Evolutionary conservation across 2,329 filamentous ascomycete genomes (phyloP), one percentile per base, ranked within the genome.

Genomic region (Fusarium piperis): DNA sequence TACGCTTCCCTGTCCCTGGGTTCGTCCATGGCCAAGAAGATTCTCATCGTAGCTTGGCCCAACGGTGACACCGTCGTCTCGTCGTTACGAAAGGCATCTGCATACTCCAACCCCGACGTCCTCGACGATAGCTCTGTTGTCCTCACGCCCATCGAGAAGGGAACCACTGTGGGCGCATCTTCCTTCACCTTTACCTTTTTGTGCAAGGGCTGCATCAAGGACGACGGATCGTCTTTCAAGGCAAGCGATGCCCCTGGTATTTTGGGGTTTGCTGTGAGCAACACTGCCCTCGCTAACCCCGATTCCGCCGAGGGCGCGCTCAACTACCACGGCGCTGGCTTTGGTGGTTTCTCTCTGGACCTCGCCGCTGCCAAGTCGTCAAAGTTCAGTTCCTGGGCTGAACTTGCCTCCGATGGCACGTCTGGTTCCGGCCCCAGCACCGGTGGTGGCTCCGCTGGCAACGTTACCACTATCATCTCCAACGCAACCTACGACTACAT

Each of bases 161-260:
- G 86, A 15, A 86, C 87, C 15, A 85, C 81, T 28, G 82, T 92
- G 63, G 91, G 87, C 73, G 83, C 84, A 16, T 89, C 87, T 28
- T 82, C 87, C 70, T 93, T 88, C 78, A 87, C 87, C 51, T 77
- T 92, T 53, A 85, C 92, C n/a, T 93, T 91, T 81, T 85, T 89
- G 52, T 93, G 91, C 79, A 79, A 90, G 71, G 84, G 85, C 71
- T 90, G 88, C 77, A 81, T 89, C 23, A 80, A 86, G 71, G 83
- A 88, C 41, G 81, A 84, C 28, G 85, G 85, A 4, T 80, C 81
- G 4, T 72, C 74, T 11, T 81, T 82, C 3, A 81, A 82, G 5
- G 89, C 87, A 13, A 85, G 80, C 51, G 74, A 70, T 3, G 84
- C 84, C 1, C 71, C 76, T 18, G 77, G 87, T 15, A 78, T 89